Base-by-base conservation (phyloP, 1,284 basidiomycete genomes). In the Sphagnurus paluster region DNA sequence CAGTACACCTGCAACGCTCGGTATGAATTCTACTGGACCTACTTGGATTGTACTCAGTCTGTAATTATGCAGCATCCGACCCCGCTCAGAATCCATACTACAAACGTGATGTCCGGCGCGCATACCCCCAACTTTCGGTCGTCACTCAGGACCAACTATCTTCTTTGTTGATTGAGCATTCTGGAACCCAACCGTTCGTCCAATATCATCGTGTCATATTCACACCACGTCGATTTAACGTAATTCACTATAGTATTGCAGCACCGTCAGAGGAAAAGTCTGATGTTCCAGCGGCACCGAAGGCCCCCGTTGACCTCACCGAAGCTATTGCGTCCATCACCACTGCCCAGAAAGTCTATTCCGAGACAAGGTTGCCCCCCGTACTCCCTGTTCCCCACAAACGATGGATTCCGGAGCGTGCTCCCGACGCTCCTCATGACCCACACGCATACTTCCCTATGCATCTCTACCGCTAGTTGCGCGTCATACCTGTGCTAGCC, bases 91-190 rank as follows among this genome's bases (percentile, higher is more conserved):
- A 91, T 66, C 87, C 87, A 54, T 98, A 98, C 79, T 93, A 86
- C 84, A 92, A 94, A 70, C 90, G 94, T 52, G 94, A 98, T 70
- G 89, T 94, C 59, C 85, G 95, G 50, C 84, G 94, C 49, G 84
- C 84, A 45, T 97, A 94, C 69, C 93, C 94, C 24, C 87, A 87
- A 60, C 83, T 93, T 33, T 93, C 87, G 9, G 84, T 89, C 23
- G 79, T 92, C 55, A 92, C 87, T 14, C 90, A 94, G 74, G 66
- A 76, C 14, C 86, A 91, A 64, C 76, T 94, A 30, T 88, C 93
- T 5, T 75, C 80, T 19, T 72, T 98, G 51, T 79, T 98, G 33
- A 81, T 97, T 50, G 84, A 94, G 43, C 86, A 90, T 42, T 87
- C 91, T 10, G 74, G 76, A 53, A 71, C 73, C 29, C 74, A 75